These are phyloP conservation scores for Trifolium subterraneum DNA, from an alignment of 306 rosid genomes.

Conservation along the genomic window DNA sequence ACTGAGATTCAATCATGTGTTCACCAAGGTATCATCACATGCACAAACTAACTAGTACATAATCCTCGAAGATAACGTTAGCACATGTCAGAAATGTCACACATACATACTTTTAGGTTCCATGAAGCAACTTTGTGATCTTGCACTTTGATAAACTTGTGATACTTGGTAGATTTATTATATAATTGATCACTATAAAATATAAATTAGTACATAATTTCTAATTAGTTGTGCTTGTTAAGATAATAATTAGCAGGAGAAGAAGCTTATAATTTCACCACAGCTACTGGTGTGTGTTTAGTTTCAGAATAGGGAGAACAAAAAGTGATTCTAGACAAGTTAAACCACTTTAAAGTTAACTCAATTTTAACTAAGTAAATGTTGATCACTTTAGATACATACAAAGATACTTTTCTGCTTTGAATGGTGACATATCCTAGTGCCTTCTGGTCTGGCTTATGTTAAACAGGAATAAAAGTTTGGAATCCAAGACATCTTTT, in stretches of 20 bases:
- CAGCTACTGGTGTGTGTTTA: background rate
- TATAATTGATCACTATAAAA: too few species aligned
- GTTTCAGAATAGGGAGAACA: too few species aligned
- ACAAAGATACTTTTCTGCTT: background rate
- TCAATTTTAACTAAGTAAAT: too few species aligned
- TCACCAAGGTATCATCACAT: constrained; percentile 39
- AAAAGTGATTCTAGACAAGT: too few species aligned
- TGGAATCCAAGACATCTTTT: constrained; percentile 1
- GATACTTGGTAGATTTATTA: too few species aligned
- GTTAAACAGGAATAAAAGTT: background rate
- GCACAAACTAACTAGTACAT: constrained; percentile 30
- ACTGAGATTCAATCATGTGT: constrained; percentile 33
- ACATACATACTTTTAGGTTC: constrained; percentile 6
- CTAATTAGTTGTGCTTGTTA: background rate
- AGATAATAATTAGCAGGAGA: background rate
- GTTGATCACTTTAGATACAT: too few species aligned
- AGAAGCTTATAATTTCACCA: background rate
- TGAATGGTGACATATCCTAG: background rate
- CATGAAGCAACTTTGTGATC: background rate
- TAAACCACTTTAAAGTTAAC: too few species aligned
- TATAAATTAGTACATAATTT: background rate
- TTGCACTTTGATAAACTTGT: constrained; percentile 11
- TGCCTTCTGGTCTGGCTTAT: constrained; percentile 16
- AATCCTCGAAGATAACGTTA: constrained; percentile 25
- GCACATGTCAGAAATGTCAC: constrained; percentile 22